Percentiles rank a stretch among this genome's conserved stretches.
Evolutionary conservation across 495 filamentous ascomycete genomes (phyloP).

Genomic region (Lophiotrema nucula): DNA sequence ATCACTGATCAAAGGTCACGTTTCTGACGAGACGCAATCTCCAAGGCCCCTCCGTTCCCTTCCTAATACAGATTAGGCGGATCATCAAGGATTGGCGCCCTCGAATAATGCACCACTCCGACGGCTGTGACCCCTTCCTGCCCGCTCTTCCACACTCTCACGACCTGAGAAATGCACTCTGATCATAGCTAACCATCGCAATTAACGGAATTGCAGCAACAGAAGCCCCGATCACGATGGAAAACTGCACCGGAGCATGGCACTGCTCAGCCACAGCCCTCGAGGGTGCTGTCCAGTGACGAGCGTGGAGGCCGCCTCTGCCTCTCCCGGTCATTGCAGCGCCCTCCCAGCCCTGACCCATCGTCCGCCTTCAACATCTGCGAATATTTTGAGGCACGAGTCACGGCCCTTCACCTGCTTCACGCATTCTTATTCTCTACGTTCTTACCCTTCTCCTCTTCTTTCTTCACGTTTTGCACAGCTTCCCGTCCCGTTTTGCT

Average conservation of each 20-base stretch:
- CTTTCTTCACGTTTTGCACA: neutral
- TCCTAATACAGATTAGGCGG: constrained; percentile 2
- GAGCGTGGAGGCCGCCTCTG: neutral
- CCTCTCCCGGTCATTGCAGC: neutral
- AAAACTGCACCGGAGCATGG: neutral
- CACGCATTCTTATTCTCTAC: neutral
- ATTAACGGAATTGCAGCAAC: constrained; percentile 19
- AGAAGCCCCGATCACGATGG: constrained; percentile 20
- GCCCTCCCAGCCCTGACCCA: neutral
- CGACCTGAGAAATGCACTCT: neutral
- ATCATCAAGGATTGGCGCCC: constrained; percentile 12
- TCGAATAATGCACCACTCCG: constrained; percentile 24
- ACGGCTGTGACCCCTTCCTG: constrained; percentile 16
- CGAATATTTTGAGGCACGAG: neutral
- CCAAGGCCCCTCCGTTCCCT: neutral
- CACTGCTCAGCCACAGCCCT: constrained; percentile 9
- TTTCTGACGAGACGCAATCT: too few relatives aligned
- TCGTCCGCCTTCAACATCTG: neutral
- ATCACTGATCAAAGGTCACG: too few relatives aligned
- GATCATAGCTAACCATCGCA: constrained; percentile 13
- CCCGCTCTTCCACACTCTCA: constrained; percentile 14
- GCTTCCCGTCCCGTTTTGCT: neutral
- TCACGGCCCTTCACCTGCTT: neutral
- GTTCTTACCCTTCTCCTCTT: neutral
- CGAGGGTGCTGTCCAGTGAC: neutral